Conservation (phyloP, 768 basidiomycete species). For the Filobasidium floriforme region DNA sequence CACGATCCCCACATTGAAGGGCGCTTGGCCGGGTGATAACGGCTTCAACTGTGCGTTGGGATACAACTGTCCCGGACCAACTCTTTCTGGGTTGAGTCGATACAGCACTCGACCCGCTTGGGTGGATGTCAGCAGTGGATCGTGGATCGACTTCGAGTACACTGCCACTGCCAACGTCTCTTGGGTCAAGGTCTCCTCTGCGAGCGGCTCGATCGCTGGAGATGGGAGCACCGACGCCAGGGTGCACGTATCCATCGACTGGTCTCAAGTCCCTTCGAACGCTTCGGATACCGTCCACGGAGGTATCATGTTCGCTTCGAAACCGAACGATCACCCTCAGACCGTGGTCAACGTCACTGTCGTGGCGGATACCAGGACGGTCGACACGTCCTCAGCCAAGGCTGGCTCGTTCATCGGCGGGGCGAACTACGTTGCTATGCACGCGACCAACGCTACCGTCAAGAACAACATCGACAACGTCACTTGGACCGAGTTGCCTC, state of each 20-base stretch:
- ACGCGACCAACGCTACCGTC: slow-evolving; percentile 56
- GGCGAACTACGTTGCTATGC: slow-evolving; percentile 58
- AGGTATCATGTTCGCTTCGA: slow-evolving; percentile 17
- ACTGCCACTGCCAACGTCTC: slow-evolving; percentile 51
- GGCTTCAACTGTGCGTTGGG: slow-evolving; percentile 52
- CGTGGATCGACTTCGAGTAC: slow-evolving; percentile 56
- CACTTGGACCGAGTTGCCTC: slow-evolving; percentile 58
- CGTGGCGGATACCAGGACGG: slow-evolving; percentile 17
- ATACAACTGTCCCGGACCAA: slow-evolving; percentile 42
- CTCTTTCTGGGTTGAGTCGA: slow-evolving; percentile 52
- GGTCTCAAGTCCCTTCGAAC: slow-evolving; percentile 47
- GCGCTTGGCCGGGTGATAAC: slow-evolving; percentile 67
- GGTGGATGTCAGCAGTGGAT: slow-evolving; percentile 59
- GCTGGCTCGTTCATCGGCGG: slow-evolving; percentile 57
- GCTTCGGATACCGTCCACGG: slow-evolving; percentile 10
- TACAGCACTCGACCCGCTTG: slow-evolving; percentile 54
- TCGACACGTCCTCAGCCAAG: slow-evolving; percentile 11
- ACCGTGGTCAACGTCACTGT: slow-evolving; percentile 28
- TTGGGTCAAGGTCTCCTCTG: slow-evolving; percentile 53
- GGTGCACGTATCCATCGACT: slow-evolving; percentile 57
- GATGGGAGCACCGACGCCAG: slow-evolving; percentile 50
- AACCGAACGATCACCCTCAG: slow-evolving; percentile 13
- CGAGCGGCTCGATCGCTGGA: slow-evolving; percentile 51
- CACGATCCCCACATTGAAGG: slow-evolving; percentile 48
- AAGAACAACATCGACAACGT: slow-evolving; percentile 51